Evolutionary conservation across 148 eudicot genomes (phyloP).

Genomic region (Silene latifolia): DNA sequence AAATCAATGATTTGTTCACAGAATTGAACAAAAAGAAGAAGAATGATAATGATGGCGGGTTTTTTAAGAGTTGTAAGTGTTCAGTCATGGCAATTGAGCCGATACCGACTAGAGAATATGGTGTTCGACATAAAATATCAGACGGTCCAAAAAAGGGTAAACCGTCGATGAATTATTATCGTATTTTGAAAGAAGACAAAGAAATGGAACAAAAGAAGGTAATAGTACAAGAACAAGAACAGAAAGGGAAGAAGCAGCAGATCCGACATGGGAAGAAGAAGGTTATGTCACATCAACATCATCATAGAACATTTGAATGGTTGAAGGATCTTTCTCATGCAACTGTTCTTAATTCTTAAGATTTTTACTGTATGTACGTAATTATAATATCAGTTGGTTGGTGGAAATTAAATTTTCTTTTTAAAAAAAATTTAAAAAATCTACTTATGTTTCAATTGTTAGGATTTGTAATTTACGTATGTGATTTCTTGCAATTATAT

Average conservation of each 20-base stretch:
- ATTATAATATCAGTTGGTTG: constrained; percentile 6
- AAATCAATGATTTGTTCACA: constrained; percentile 4
- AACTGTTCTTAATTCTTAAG: constrained; percentile 28
- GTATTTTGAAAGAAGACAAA: constrained; percentile 25
- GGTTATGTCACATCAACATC: constrained; percentile 52
- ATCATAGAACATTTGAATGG: constrained; percentile 89
- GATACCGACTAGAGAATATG: constrained; percentile 18
- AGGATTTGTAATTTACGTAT: not conserved
- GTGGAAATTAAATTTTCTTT: not conserved
- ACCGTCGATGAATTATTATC: not conserved
- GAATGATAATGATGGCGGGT: constrained; percentile 16
- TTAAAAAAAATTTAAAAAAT: too few species aligned
- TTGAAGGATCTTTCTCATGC: constrained; percentile 68
- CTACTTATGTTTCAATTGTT: not conserved
- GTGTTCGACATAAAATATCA: not conserved
- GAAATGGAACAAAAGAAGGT: constrained; percentile 16
- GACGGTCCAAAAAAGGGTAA: constrained; percentile 1
- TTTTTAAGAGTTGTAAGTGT: constrained; percentile 53
- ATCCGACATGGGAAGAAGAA: constrained; percentile 40
- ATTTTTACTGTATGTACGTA: not conserved
- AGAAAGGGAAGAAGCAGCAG: constrained; percentile 3
- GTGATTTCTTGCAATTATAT: not conserved
- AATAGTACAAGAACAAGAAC: constrained; percentile 5
- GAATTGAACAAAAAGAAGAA: not conserved
- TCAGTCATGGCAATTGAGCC: constrained; percentile 49